Evolutionary conservation across 768 basidiomycete species (phyloP).

Genomic region (Leccinellum rugosiceps): DNA sequence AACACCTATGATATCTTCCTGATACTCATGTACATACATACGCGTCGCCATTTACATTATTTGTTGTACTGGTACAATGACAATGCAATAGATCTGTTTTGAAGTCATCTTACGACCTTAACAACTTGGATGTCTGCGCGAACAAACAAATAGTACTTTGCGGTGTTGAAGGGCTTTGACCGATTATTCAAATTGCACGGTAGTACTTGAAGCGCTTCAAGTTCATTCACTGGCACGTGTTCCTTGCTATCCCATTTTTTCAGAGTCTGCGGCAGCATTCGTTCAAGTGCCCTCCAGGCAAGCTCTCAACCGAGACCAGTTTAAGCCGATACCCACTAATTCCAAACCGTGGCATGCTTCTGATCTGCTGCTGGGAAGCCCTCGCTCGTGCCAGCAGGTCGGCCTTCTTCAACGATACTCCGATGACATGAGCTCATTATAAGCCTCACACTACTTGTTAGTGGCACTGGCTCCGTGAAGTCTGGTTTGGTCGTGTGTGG

Average conservation of each 20-base stretch:
- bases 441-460: conserved; percentile 21
- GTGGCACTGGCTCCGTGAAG: conserved; percentile 26
- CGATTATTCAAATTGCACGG: conserved; percentile 14
- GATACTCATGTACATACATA: not conserved
- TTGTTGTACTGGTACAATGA: not conserved
- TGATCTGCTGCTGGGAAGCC: conserved; percentile 11
- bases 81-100: not conserved
- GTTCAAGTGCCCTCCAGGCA: conserved; percentile 6
- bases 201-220: no score
- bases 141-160: no score
- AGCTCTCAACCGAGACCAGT: not conserved
- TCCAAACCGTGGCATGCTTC: not conserved
- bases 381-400: not conserved
- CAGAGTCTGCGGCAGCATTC: not conserved
- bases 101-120: not conserved
- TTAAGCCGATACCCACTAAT: not conserved
- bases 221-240: not conserved
- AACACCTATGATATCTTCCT: not conserved
- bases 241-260: conserved; percentile 1
- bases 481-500: not conserved
- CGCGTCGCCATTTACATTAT: no score
- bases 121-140: no score
- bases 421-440: conserved; percentile 9
- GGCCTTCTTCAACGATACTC: conserved; percentile 14
- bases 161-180: not conserved